Evolutionary conservation across 2,329 filamentous ascomycete genomes (phyloP), one percentile per base, ranked within the genome.

Genomic region (Trichoderma aggressivum): DNA sequence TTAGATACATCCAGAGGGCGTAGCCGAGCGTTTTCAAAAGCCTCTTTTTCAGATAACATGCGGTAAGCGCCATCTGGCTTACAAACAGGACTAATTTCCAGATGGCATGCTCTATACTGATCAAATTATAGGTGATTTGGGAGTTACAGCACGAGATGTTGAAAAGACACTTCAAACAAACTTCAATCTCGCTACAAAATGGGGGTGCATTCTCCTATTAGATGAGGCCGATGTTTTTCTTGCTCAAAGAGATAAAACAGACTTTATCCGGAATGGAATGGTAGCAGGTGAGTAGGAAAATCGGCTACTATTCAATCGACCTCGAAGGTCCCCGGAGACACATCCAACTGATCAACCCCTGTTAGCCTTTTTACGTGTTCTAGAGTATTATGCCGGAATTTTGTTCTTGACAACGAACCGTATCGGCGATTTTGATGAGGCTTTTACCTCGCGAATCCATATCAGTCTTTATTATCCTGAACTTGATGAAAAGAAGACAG

Each of bases 371-470:
- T 72, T 82, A 11, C 77, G 80, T 7, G 75, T 78, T 0, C 72
- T 82, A 4, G 79, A 81, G 59, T 81, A 80, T 64, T 80, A 80
- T 65, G 73, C 75, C 5, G 78, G 81, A n/a, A 81, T 82, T 24
- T 65, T 82, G 0, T 78, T 82, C 26, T 74, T 81, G 1, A 81
- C 80, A 1, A 78, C 77, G 7, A 82, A 82, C 67, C 77, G 80
- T 2, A 78, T 81, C 0, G 77, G 74, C 3, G 76, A 75, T 1
- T 79, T 82, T 21, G 80, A 81, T 62, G 79, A 79, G 63, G 79
- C 78, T 7, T 81, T 81, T 75, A 79, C 79, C 64, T 81, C 79
- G 1, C 77, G 79, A 3, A 80, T 81, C 65, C 76, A 81, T 28
- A 72, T 81, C 7, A 74, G 78, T 5, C 73, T 81, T 2, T 77